A percentile compares a stretch with the other conserved stretches of the same genome.
These are phyloP conservation scores for Ascocoryne sarcoides DNA, from an alignment of 2,329 filamentous ascomycete species.

Conservation along the genomic window DNA sequence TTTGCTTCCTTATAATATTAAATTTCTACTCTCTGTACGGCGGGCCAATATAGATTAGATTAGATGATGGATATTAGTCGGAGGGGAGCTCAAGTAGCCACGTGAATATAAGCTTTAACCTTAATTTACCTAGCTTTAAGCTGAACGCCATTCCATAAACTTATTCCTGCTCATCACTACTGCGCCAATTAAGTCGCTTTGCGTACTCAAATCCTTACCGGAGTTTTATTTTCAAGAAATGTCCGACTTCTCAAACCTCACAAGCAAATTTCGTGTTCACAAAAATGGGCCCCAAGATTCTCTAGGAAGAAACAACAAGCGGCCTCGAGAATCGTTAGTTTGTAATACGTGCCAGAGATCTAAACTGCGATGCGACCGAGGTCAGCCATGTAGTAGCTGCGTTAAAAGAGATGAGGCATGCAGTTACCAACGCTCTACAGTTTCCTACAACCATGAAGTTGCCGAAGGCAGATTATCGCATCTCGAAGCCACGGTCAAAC, in stretches of 20 bases:
- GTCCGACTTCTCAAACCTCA: slow-evolving; percentile 6
- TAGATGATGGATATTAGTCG: too few relatives aligned
- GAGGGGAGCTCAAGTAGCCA: too few relatives aligned
- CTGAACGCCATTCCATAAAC: too few relatives aligned
- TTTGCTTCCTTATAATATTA: too few relatives aligned
- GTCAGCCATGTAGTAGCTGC: slow-evolving; percentile 14
- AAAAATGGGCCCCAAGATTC: neutral
- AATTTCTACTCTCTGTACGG: too few relatives aligned
- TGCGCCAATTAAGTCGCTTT: too few relatives aligned
- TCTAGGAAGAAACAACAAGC: slow-evolving; percentile 5
- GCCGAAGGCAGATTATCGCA: slow-evolving; percentile 12
- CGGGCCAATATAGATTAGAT: too few relatives aligned
- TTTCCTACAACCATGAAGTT: neutral
- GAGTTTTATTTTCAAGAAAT: too few relatives aligned
- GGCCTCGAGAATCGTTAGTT: slow-evolving; percentile 7
- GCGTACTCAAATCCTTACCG: too few relatives aligned
- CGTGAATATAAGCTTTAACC: too few relatives aligned
- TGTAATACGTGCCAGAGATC: slow-evolving; percentile 12
- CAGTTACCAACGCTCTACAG: slow-evolving; percentile 4
- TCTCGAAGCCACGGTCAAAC: slow-evolving; percentile 12
- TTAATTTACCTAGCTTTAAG: too few relatives aligned
- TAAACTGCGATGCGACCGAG: slow-evolving; percentile 19
- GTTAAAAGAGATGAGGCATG: slow-evolving; percentile 15
- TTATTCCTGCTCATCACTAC: too few relatives aligned
- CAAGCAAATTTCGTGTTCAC: slow-evolving; percentile 7